Evolutionary conservation across 257 asterid genomes (phyloP).

Genomic region (Solanum raphanifolium): DNA sequence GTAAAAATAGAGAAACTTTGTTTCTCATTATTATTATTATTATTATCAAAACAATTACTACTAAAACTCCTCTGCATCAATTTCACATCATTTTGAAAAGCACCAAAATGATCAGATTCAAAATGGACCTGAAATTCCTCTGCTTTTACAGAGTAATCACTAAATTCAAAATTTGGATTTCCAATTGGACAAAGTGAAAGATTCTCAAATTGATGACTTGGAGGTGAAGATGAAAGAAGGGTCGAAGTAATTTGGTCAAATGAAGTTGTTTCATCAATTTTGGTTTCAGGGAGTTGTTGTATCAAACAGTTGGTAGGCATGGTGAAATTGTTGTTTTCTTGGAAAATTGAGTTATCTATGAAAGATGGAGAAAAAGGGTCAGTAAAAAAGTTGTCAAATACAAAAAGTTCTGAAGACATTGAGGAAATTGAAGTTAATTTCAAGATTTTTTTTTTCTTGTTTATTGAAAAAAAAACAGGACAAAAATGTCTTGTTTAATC

Average conservation of each 20-base stretch:
- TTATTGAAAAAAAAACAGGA: not conserved
- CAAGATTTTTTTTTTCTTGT: not conserved
- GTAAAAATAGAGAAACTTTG: slow-evolving; percentile 14
- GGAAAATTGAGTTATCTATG: slow-evolving; percentile 7
- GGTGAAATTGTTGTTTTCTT: not conserved
- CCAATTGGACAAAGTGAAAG: slow-evolving; percentile 24
- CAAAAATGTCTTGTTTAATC: slow-evolving; percentile 8
- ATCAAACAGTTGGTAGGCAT: not conserved
- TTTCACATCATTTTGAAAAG: slow-evolving; percentile 29
- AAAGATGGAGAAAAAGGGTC: slow-evolving; percentile 47
- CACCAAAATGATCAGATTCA: slow-evolving; percentile 13
- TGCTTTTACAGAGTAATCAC: slow-evolving; percentile 30
- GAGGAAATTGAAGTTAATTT: not conserved
- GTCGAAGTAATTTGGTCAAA: slow-evolving; percentile 31
- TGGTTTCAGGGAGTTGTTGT: slow-evolving; percentile 7
- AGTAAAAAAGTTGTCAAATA: slow-evolving; percentile 43
- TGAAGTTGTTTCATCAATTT: slow-evolving; percentile 10
- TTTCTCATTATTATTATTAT: slow-evolving; percentile 9
- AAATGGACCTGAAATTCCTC: slow-evolving; percentile 40
- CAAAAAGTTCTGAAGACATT: slow-evolving; percentile 65
- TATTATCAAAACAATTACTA: slow-evolving; percentile 46
- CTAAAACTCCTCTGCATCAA: slow-evolving; percentile 78
- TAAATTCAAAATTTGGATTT: slow-evolving; percentile 3
- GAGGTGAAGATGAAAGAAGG: slow-evolving; percentile 53
- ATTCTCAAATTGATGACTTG: slow-evolving; percentile 43